A percentile compares a stretch with the other conserved stretches of the same genome.
Conservation (phyloP, 2,329 filamentous ascomycete species). For the Fusarium anguioides region DNA sequence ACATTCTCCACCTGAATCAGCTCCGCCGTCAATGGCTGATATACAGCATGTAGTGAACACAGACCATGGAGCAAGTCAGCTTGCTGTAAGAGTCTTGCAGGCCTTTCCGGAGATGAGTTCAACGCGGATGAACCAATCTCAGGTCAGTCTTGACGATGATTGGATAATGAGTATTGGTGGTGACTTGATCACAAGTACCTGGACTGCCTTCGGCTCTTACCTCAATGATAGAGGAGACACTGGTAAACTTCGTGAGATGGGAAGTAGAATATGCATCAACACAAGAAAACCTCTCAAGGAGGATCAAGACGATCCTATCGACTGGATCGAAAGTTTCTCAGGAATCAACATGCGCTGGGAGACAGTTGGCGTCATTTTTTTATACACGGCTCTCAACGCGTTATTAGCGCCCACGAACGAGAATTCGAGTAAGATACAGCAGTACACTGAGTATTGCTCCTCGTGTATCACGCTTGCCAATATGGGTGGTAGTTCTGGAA, state of each 20-base stretch:
- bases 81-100: not conserved
- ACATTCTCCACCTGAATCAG: not conserved
- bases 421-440: not conserved
- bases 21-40: not conserved
- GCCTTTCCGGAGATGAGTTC: not conserved
- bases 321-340: not conserved
- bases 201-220: not conserved
- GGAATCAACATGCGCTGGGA: not conserved
- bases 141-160: not conserved
- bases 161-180: not conserved
- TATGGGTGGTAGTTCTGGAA: not conserved
- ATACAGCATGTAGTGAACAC: not conserved
- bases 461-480: not conserved
- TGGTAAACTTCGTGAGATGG: not conserved
- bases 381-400: not conserved
- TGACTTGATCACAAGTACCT: not conserved
- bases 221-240: not conserved
- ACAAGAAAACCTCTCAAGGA: not conserved
- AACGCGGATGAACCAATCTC: fast-evolving
- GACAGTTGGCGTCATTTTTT: not conserved
- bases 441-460: not conserved
- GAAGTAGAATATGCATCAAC: not conserved
- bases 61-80: not conserved
- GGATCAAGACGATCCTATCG: not conserved
- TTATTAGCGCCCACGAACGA: not conserved